Base-by-base conservation (phyloP, 768 basidiomycete species). In the Mycena epipterygia region DNA sequence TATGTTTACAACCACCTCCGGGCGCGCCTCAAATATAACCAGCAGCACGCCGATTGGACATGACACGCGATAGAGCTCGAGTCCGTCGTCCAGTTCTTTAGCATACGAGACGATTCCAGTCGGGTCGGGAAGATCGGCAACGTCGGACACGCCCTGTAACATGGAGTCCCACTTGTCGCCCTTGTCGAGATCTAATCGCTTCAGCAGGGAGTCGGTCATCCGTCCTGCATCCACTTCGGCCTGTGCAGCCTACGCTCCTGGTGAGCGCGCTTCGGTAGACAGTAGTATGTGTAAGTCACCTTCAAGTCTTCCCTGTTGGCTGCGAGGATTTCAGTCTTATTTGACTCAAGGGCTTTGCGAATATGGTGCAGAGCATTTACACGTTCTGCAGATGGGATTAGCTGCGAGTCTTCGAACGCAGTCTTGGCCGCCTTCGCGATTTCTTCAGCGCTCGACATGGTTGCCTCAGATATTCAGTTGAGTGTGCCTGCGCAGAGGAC, bases 1-100 rank as follows among this genome's bases (percentile, higher is more conserved):
- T 72, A 99, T 98, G 79, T 99, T 99, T 44, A 98, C 94, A 29
- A 99, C 95, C 16, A 99, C 97, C 79, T 99, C 98, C 1, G 98
- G 98, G 32, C 97, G 88, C 4, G 97, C 94, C 80, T 99, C 98
- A 75, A 99, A 99, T 70, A 99, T 97, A 71, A 99, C 95, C 58
- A 99, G 87, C 16, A 99, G 84, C 1, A 98, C 96, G 25, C 98
- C 98, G 71, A 99, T 97, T 0, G 98, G 97, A 77, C 97, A 99
- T 0, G 97, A 94, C 1, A 99, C 93, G 33, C 96, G 91, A 81
- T 97, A 95, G 4, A 99, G 87, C 73, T 98, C 94, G 25, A 99
- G 86, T 0, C 84, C 88, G 65, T 96, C 93, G 76, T 96, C 96
- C 39, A 99, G 85, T 76, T 95, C 89, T n/a, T 90, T 90, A 1